Conservation (phyloP, 495 filamentous ascomycete species). For the Aspergillus wentii region DNA sequence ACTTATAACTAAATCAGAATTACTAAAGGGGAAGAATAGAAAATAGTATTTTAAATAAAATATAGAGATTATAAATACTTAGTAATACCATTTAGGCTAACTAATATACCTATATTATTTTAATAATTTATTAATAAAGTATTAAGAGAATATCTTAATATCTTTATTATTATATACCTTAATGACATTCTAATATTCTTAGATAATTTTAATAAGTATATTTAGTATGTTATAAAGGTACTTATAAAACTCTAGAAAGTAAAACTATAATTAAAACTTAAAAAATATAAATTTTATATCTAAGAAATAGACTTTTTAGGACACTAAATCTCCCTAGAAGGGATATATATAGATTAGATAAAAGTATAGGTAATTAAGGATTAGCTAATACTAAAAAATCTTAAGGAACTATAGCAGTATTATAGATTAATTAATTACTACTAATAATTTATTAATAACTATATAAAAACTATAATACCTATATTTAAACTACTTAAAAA, state of each 20-base stretch:
- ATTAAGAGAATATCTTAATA: slow-evolving; percentile 7
- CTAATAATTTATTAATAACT: slow-evolving; percentile 7
- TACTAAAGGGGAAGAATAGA: slow-evolving; percentile 10
- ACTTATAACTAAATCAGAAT: slow-evolving; percentile 12
- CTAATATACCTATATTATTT: slow-evolving; percentile 10
- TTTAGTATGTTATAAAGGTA: slow-evolving; percentile 3
- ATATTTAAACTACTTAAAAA: slow-evolving; percentile 8
- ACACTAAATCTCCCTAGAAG: slow-evolving; percentile 5
- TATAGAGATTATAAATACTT: slow-evolving; percentile 11
- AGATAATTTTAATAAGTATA: slow-evolving; percentile 8
- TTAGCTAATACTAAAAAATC: slow-evolving; percentile 2
- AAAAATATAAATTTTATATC: slow-evolving; percentile 12
- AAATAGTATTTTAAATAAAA: slow-evolving; percentile 14
- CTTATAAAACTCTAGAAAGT: slow-evolving; percentile 5
- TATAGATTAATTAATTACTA: slow-evolving; percentile 11
- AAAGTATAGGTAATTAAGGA: slow-evolving; percentile 9
- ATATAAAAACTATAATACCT: neutral
- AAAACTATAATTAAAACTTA: slow-evolving; percentile 7
- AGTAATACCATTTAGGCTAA: slow-evolving; percentile 15
- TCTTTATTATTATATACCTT: slow-evolving; percentile 8
- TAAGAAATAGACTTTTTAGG: slow-evolving; percentile 7
- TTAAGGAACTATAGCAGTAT: slow-evolving; percentile 11
- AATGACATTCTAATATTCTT: slow-evolving; percentile 13
- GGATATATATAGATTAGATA: slow-evolving; percentile 6
- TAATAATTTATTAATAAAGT: slow-evolving; percentile 11